Conservation (phyloP, 148 eudicot genomes). For the Nepenthes gracilis region DNA sequence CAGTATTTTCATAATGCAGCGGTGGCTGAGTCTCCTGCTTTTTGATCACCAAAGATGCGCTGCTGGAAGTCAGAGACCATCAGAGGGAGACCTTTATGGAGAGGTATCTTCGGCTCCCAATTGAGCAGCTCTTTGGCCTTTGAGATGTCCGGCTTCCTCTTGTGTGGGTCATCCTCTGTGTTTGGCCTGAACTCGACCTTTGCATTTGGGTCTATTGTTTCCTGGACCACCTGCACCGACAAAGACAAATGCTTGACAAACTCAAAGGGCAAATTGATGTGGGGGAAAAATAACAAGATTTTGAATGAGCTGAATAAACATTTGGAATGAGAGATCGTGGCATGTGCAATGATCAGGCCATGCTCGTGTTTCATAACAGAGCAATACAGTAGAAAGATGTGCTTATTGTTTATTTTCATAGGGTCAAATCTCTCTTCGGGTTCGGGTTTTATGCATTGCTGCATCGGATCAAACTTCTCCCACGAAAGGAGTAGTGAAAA, state of each 20-base stretch:
- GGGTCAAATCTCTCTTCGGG: too few relatives aligned
- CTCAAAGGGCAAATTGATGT: neutral
- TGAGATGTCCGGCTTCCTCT: constrained; percentile 88
- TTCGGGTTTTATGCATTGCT: too few relatives aligned
- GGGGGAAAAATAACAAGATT: neutral
- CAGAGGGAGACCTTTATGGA: constrained; percentile 79
- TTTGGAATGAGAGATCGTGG: neutral
- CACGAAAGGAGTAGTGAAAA: too few relatives aligned
- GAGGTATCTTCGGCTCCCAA: constrained; percentile 90
- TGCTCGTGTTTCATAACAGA: too few relatives aligned
- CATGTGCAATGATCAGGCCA: too few relatives aligned
- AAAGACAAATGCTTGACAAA: neutral
- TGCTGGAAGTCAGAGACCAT: constrained; percentile 87
- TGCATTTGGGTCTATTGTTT: constrained; percentile 92
- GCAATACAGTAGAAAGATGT: too few relatives aligned
- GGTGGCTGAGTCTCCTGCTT: constrained; percentile 24
- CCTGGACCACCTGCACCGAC: constrained; percentile 69
- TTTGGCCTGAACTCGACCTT: constrained; percentile 72
- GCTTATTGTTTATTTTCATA: too few relatives aligned
- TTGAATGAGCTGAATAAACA: neutral
- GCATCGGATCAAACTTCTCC: too few relatives aligned
- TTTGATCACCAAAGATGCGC: constrained; percentile 86
- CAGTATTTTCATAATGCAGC: constrained; percentile 1
- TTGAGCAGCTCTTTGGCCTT: constrained; percentile 85
- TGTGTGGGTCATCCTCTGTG: constrained; percentile 97